Evolutionary conservation across 148 eudicot genomes (phyloP).

Genomic region (Chenopodium berlandieri): DNA sequence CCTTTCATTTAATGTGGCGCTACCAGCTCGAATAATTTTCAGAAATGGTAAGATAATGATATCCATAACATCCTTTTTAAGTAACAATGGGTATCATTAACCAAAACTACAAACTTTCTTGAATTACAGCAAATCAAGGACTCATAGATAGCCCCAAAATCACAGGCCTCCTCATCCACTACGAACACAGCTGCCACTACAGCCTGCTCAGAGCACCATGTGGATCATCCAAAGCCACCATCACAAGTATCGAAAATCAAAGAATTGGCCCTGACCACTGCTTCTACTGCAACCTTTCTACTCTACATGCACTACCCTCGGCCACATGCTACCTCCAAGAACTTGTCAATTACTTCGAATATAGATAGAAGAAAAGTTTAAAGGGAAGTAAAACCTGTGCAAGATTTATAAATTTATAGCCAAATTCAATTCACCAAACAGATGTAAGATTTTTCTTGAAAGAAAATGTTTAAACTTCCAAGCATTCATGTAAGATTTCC

Average conservation of each 20-base stretch:
- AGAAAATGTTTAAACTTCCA: not conserved
- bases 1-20: too few species aligned
- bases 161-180: too few species aligned
- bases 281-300: not conserved
- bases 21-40: too few species aligned
- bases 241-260: not conserved
- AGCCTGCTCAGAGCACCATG: not conserved
- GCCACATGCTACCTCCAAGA: not conserved
- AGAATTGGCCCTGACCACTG: not conserved
- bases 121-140: too few species aligned
- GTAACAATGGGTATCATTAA: too few species aligned
- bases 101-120: too few species aligned
- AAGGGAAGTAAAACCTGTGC: not conserved
- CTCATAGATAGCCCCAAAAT: too few species aligned
- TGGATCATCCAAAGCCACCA: not conserved
- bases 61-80: too few species aligned
- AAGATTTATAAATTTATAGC: not conserved
- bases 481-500: not conserved
- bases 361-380: not conserved
- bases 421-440: not conserved
- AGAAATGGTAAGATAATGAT: too few species aligned
- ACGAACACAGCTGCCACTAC: not conserved
- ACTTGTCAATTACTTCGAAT: not conserved
- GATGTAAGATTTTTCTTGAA: not conserved
- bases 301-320: not conserved